These are phyloP conservation scores for Theobroma cacao DNA, from an alignment of 345 rosid genomes.

Conservation along the genomic window DNA sequence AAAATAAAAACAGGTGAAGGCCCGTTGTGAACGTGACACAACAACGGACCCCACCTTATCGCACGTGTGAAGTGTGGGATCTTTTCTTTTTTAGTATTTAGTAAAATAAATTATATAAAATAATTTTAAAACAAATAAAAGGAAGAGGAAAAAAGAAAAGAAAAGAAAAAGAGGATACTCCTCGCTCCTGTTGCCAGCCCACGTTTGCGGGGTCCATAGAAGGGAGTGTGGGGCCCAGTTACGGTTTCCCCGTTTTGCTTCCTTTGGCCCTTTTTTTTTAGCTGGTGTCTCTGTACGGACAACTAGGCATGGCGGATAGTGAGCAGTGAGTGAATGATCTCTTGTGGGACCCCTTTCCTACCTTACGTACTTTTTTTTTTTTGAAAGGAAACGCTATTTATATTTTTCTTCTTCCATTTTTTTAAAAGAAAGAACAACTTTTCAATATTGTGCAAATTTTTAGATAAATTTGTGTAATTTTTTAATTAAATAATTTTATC, in stretches of 20 bases:
- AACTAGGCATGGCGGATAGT: constrained; percentile 29
- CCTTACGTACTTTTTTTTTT: background rate
- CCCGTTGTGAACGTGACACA: constrained; percentile 14
- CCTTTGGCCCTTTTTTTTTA: constrained; percentile 11
- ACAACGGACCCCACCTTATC: constrained; percentile 9
- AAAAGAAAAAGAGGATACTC: background rate
- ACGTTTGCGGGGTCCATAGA: constrained; percentile 16
- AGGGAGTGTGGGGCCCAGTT: constrained; percentile 3
- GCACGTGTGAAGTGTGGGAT: constrained; percentile 22
- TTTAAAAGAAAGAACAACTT: too few relatives aligned
- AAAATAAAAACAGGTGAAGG: background rate
- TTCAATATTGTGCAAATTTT: too few relatives aligned
- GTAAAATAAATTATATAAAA: background rate
- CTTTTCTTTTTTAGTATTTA: background rate
- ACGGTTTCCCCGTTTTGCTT: constrained; percentile 26
- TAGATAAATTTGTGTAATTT: too few relatives aligned
- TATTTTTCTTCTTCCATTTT: too few relatives aligned
- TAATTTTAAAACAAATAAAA: background rate
- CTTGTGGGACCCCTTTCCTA: constrained; percentile 22
- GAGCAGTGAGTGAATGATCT: constrained; percentile 2
- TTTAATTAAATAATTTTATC: too few relatives aligned
- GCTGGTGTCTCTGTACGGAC: constrained; percentile 46
- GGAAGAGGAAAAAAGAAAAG: background rate
- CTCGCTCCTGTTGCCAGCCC: background rate
- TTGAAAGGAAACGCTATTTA: too few relatives aligned